Conservation (phyloP, 352 stramenopile genomes). For the Pythium sp. region DNA sequence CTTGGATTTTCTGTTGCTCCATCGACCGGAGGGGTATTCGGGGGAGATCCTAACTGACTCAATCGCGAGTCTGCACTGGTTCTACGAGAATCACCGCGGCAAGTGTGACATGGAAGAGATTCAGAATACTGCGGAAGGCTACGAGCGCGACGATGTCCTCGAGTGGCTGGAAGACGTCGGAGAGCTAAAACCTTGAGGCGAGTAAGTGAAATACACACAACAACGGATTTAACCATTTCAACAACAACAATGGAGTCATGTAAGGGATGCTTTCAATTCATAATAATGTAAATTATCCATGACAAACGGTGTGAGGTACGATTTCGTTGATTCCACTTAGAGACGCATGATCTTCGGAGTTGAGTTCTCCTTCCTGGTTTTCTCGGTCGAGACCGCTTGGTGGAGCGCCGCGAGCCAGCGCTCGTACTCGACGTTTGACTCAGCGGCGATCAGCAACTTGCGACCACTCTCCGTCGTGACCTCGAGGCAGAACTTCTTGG, state of each 20-base stretch:
- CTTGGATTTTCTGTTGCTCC: background rate
- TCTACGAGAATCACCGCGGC: background rate
- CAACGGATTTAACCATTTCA: background rate
- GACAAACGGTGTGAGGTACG: background rate
- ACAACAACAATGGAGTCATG: background rate
- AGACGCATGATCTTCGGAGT: slow-evolving; percentile 14
- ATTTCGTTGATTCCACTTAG: slow-evolving; percentile 5
- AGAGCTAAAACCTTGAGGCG: background rate
- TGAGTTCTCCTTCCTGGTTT: slow-evolving; percentile 15
- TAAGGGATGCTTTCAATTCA: background rate
- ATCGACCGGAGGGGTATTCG: background rate
- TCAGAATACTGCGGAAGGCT: background rate
- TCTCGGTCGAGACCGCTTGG: slow-evolving; percentile 47
- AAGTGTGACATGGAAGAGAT: background rate
- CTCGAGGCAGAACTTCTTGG: slow-evolving; percentile 72
- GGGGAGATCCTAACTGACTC: background rate
- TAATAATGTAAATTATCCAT: background rate
- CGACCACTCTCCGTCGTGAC: slow-evolving; percentile 72
- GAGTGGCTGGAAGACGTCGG: background rate
- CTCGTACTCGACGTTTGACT: slow-evolving; percentile 60
- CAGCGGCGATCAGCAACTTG: slow-evolving; percentile 70
- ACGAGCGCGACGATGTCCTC: background rate
- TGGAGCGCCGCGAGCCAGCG: slow-evolving; percentile 68
- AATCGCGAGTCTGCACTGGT: background rate
- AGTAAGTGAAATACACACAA: background rate